A percentile compares a stretch with the other conserved stretches of the same genome.
phyloP scores from a whole-genome alignment of 148 eudicot genomes.

The Rhododendron williamsianum region DNA sequence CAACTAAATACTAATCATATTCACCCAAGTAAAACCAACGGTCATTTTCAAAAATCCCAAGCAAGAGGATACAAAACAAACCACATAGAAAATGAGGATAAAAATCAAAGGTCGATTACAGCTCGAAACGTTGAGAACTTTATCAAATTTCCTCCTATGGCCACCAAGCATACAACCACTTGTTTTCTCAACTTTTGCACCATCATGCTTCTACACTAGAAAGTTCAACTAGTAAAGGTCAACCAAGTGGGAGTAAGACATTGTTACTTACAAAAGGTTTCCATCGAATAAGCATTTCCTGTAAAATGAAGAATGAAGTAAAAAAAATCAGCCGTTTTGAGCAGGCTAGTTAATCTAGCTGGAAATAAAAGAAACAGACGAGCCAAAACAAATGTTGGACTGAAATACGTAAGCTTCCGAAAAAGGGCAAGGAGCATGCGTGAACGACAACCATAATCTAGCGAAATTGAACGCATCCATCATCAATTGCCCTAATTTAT shows the following conservation, averaged over 20 bases:
- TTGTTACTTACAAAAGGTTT: constrained; percentile 61
- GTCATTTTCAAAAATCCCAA: background rate
- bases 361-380: background rate
- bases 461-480: background rate
- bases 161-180: background rate
- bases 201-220: constrained; percentile 4
- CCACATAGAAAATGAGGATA: background rate
- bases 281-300: constrained; percentile 68
- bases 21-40: background rate
- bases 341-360: background rate
- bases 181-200: background rate
- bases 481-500: background rate
- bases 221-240: background rate
- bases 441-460: background rate
- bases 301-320: constrained; percentile 14
- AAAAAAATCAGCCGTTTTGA: background rate
- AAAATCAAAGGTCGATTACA: background rate
- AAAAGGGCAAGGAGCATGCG: background rate
- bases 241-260: background rate
- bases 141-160: background rate
- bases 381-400: background rate
- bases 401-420: background rate
- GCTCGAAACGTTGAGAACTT: background rate
- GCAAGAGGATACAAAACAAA: background rate
- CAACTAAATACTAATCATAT: background rate